Percentiles rank a stretch among this genome's conserved stretches.
Conservation (phyloP, 768 basidiomycete genomes). For the Hygrophorus pudorinus region DNA sequence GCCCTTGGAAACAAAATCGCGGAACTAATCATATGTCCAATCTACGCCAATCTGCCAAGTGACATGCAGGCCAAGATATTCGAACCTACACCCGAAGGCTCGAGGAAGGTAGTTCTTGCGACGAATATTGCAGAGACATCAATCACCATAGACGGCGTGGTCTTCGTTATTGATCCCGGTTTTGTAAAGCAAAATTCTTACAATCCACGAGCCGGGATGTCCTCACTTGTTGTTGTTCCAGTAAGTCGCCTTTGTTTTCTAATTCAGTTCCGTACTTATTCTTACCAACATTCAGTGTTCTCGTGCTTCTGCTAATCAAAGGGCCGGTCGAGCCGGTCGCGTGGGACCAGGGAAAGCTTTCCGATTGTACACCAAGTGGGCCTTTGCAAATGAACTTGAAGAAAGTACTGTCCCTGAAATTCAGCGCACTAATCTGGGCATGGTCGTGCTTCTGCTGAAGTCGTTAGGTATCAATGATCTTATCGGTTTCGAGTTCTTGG, state of each 20-base stretch:
- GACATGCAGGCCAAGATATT: constrained; percentile 99
- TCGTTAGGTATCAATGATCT: constrained; percentile 97
- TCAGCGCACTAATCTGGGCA: constrained; percentile 94
- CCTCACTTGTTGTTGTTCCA: constrained; percentile 89
- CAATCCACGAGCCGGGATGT: constrained; percentile 98
- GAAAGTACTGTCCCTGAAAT: constrained; percentile 98
- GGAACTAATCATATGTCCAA: constrained; percentile 92
- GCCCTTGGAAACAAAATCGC: constrained; percentile 93
- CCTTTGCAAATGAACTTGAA: constrained; percentile 90
- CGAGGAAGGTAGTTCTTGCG: constrained; percentile 94
- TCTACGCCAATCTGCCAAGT: constrained; percentile 97
- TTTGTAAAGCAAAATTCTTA: constrained; percentile 99
- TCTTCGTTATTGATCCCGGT: constrained; percentile 98
- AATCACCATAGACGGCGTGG: constrained; percentile 98
- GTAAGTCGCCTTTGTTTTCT: constrained; percentile 34
- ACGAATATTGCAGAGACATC: constrained; percentile 99
- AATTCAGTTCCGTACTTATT: not conserved
- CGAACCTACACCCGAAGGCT: constrained; percentile 94
- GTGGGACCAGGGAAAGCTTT: constrained; percentile 98
- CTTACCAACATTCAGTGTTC: constrained; percentile 86
- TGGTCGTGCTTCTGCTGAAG: constrained; percentile 91
- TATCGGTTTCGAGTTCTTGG: constrained; percentile 97
- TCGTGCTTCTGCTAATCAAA: constrained; percentile 92
- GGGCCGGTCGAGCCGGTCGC: constrained; percentile 94
- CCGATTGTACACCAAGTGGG: constrained; percentile 99